A percentile compares a stretch with the other conserved stretches of the same genome.
Conservation (phyloP, 345 rosid species). For the Theobroma cacao region DNA sequence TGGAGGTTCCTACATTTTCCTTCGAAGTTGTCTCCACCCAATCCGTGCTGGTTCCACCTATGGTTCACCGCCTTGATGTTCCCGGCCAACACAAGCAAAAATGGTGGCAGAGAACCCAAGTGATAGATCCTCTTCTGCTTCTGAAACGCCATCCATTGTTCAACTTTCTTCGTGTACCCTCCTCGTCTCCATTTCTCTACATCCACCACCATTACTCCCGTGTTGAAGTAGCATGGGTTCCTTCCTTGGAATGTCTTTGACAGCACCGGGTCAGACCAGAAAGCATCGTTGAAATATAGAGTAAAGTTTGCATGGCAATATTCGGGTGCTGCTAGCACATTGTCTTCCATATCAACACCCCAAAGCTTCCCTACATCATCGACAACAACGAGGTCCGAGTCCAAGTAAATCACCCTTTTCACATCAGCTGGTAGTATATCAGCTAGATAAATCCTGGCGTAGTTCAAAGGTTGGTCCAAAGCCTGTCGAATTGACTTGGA, state of each 20-base stretch:
- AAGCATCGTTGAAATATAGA: conserved; percentile 42
- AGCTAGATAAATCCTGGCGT: conserved; percentile 62
- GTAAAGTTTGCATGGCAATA: conserved; percentile 65
- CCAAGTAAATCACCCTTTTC: conserved; percentile 48
- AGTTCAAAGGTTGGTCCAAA: conserved; percentile 60
- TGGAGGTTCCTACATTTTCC: conserved; percentile 60
- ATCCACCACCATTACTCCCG: conserved; percentile 69
- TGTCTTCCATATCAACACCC: conserved; percentile 48
- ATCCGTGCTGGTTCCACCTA: conserved; percentile 72
- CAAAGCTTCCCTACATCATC: conserved; percentile 57
- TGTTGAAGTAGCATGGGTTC: conserved; percentile 62
- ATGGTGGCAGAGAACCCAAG: conserved; percentile 65
- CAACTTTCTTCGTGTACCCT: conserved; percentile 40
- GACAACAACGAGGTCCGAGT: conserved; percentile 63
- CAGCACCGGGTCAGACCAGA: conserved; percentile 49
- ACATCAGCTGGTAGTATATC: conserved; percentile 48
- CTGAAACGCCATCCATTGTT: conserved; percentile 60
- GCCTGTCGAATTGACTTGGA: conserved; percentile 61
- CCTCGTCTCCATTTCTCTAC: conserved; percentile 61
- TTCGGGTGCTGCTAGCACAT: conserved; percentile 63
- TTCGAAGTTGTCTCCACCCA: conserved; percentile 65
- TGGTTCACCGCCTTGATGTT: conserved; percentile 60
- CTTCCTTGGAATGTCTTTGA: conserved; percentile 45
- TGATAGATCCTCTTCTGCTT: conserved; percentile 59
- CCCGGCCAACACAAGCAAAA: conserved; percentile 59